These are phyloP conservation scores for Aureobasidium lini DNA, from an alignment of 2,329 filamentous ascomycete species.

Conservation along the genomic window DNA sequence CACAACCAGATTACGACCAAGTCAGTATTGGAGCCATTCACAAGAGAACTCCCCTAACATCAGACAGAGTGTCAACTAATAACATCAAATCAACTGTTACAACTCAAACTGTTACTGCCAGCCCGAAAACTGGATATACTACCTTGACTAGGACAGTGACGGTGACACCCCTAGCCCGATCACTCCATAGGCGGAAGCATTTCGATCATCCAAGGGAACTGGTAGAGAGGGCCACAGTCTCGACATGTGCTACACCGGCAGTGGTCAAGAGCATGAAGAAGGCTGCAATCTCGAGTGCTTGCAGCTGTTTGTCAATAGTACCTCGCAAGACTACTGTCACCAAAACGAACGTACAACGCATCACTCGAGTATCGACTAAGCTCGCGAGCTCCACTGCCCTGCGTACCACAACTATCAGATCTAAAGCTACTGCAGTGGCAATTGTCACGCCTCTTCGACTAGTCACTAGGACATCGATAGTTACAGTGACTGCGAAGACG, in stretches of 20 bases:
- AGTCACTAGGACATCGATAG: background rate
- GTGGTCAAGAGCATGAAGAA: conserved; percentile 1
- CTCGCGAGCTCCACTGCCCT: background rate
- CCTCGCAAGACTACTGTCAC: background rate
- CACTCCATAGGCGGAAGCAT: background rate
- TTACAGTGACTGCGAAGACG: background rate
- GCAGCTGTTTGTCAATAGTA: background rate
- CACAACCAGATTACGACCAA: background rate
- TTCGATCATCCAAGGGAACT: background rate
- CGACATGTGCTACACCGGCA: background rate
- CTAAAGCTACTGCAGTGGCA: background rate
- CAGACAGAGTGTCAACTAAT: background rate
- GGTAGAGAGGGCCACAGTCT: background rate
- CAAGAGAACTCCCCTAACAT: background rate
- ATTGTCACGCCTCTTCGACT: background rate
- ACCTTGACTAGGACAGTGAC: background rate
- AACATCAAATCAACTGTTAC: background rate
- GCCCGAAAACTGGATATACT: background rate
- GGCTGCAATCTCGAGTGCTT: background rate
- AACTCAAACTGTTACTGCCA: background rate
- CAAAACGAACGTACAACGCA: background rate
- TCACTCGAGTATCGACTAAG: background rate
- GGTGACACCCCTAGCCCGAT: background rate
- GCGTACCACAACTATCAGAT: background rate
- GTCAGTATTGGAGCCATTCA: background rate